Evolutionary conservation across 2,329 filamentous ascomycete genomes (phyloP).

Genomic region (Fusarium sp.): DNA sequence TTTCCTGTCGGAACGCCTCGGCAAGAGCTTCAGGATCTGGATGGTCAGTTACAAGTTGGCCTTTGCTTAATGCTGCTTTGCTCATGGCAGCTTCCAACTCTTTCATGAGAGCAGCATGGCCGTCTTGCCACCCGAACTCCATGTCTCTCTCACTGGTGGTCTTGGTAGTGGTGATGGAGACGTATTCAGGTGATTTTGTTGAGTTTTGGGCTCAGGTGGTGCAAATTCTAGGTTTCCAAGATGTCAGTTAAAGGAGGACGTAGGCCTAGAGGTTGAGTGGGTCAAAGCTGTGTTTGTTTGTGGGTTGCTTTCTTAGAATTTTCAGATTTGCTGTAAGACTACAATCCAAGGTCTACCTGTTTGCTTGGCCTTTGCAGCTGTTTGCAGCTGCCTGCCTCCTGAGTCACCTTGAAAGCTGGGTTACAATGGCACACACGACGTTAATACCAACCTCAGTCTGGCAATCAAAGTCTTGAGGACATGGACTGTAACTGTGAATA

Average conservation of each 20-base stretch:
- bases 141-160: neutral
- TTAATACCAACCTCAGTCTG: no score
- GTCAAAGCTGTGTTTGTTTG: neutral
- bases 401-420: no score
- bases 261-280: neutral
- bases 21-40: neutral
- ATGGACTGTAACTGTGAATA: rapidly evolving
- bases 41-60: constrained; percentile 12
- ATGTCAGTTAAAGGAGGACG: neutral
- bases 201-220: neutral
- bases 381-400: neutral
- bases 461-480: rapidly evolving
- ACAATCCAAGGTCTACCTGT: neutral
- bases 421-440: neutral
- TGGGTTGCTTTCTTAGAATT: neutral
- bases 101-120: neutral
- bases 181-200: neutral
- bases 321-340: neutral
- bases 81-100: neutral
- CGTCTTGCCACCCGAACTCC: neutral
- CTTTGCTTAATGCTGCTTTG: neutral
- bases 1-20: neutral
- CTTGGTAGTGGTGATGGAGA: neutral
- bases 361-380: neutral
- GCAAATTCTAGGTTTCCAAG: neutral